These are phyloP conservation scores for Talaromyces sp. DNA, from an alignment of 2,329 filamentous ascomycete species.

Conservation along the genomic window DNA sequence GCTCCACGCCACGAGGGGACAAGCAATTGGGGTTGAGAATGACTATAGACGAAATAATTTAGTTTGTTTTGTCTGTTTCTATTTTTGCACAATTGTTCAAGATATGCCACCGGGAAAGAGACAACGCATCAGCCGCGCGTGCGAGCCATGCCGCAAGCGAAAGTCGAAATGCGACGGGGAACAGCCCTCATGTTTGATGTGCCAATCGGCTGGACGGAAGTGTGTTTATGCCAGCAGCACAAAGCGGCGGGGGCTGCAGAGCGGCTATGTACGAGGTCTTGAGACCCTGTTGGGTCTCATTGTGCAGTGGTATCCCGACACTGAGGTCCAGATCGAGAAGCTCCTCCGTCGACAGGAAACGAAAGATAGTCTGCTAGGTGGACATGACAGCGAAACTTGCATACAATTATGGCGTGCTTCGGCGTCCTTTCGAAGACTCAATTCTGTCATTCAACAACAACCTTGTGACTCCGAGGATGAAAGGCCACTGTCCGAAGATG, in stretches of 20 bases:
- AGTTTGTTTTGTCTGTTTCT: background rate
- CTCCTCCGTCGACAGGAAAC: slow-evolving; percentile 2
- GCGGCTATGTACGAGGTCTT: slow-evolving; percentile 5
- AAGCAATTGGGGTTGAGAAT: background rate
- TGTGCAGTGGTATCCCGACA: slow-evolving; percentile 1
- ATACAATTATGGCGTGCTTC: background rate
- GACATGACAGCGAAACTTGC: background rate
- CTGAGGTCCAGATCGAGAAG: background rate
- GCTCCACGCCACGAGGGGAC: background rate
- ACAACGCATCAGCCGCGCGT: slow-evolving; percentile 49
- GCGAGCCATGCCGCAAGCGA: slow-evolving; percentile 62
- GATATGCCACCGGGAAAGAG: background rate
- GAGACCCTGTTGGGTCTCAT: slow-evolving; percentile 6
- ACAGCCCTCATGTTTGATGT: slow-evolving; percentile 65
- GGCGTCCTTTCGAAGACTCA: background rate
- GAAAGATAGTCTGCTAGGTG: background rate
- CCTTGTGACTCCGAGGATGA: background rate
- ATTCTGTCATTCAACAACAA: background rate
- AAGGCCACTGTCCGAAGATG: background rate
- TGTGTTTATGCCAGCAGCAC: background rate
- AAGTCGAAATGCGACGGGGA: slow-evolving; percentile 69
- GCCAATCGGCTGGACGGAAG: slow-evolving; percentile 36
- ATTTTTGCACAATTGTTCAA: background rate
- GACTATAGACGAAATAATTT: background rate
- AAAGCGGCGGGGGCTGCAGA: slow-evolving; percentile 2